Base-by-base conservation (phyloP, 2,329 filamentous ascomycete species). In the Trichoderma koningii region DNA sequence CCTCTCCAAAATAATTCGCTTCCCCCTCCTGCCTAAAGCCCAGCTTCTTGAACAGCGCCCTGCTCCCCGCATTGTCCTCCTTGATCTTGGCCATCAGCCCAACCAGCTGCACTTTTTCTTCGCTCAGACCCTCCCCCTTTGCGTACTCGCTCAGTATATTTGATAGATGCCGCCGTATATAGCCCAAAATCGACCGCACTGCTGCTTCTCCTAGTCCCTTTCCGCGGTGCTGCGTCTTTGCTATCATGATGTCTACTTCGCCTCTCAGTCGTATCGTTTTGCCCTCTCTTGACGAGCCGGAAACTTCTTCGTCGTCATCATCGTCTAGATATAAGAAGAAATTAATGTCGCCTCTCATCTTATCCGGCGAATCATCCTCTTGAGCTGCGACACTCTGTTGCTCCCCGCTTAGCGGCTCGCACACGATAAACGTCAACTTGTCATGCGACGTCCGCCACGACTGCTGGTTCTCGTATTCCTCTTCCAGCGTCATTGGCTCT, bases 371-470 rank as follows among this genome's bases (percentile, higher is more conserved):
- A 71, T 94, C 92, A 5, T 80, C 78, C 1, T 76, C 74, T 12
- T 79, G 78, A 0, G 81, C 79, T n/a, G 53, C 65, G 12, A 71
- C 44, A 62, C 53, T 53, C 2, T 52, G 7, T 10, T 34, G 30
- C 2, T 60, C 42, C 5, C 28, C 15, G 14, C 56, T 19, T 21
- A 74, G 66, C 0, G 86, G 83, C 10, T 82, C 78, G 73, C 92
- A 97, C 62, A 91, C 77, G 74, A 98, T 97, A 71, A 97, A 98
- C 0, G 94, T 98, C 67, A 98, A 77, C 78, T 98, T 98, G 77
- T 98, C 93, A 28, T 80, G 77, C 48, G 95, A 91, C 21, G 79
- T 80, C 44, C 93, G 88, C 94, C 94, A 98, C 68, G 88, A 92
- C n/a, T 80, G 79, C 76, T 97, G 94, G 88, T 97, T 98, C 56